Evolutionary conservation across 495 filamentous ascomycete genomes (phyloP).

Genomic region (Rhypophila decipiens): DNA sequence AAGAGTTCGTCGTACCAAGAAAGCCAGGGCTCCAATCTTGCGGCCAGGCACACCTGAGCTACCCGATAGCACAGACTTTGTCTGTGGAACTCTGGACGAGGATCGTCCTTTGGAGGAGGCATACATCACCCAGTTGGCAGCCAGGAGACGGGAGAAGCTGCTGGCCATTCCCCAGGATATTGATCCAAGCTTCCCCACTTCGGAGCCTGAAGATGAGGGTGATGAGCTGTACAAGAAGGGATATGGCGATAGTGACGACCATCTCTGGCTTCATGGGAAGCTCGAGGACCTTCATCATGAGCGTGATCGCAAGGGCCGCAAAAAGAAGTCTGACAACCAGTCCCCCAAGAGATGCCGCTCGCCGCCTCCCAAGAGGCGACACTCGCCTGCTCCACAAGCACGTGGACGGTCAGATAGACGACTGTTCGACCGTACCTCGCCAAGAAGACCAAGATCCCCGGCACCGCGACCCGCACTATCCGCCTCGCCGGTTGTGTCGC

Average conservation of each 20-base stretch:
- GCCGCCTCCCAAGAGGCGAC: slow-evolving; percentile 39
- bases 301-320: slow-evolving; percentile 29
- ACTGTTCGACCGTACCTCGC: slow-evolving; percentile 57
- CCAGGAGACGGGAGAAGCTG: slow-evolving; percentile 72
- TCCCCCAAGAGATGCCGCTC: slow-evolving; percentile 42
- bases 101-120: slow-evolving; percentile 89
- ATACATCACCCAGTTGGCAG: slow-evolving; percentile 79
- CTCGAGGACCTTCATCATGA: slow-evolving; percentile 48
- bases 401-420: slow-evolving; percentile 51
- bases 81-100: slow-evolving; percentile 94
- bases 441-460: slow-evolving; percentile 63
- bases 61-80: slow-evolving; percentile 95
- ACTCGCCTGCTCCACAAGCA: slow-evolving; percentile 43
- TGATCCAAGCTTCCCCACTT: slow-evolving; percentile 92
- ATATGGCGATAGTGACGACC: slow-evolving; percentile 49
- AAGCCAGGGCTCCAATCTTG: slow-evolving; percentile 36
- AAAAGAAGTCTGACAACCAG: slow-evolving; percentile 24
- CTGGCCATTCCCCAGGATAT: slow-evolving; percentile 85
- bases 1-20: slow-evolving; percentile 18
- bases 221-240: slow-evolving; percentile 50
- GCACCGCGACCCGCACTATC: slow-evolving; percentile 35
- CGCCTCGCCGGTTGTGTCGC: slow-evolving; percentile 40
- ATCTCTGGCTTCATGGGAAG: slow-evolving; percentile 52
- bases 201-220: slow-evolving; percentile 78
- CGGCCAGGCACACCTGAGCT: slow-evolving; percentile 73